These are phyloP conservation scores for Fallopia convolvulus DNA, from an alignment of 148 eudicot species.

Conservation along the genomic window DNA sequence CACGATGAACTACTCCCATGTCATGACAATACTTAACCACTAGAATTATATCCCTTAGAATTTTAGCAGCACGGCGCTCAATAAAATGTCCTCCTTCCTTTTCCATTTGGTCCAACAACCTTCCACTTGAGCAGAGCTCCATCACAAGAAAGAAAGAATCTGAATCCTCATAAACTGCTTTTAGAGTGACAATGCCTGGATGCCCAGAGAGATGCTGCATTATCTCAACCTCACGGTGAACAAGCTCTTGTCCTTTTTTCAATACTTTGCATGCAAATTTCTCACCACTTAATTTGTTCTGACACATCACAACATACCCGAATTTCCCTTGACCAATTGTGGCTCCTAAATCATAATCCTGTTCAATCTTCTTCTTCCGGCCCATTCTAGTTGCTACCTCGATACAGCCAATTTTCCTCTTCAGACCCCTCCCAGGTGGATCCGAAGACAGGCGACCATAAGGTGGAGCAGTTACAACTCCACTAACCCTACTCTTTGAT, in stretches of 20 bases:
- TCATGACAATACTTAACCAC: conserved; percentile 72
- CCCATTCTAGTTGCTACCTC: conserved; percentile 52
- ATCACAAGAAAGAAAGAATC: conserved; percentile 56
- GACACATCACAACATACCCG: conserved; percentile 42
- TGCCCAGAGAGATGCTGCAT: conserved; percentile 60
- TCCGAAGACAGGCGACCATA: conserved; percentile 36
- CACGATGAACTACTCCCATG: conserved; percentile 78
- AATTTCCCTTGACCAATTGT: conserved; percentile 47
- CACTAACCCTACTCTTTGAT: conserved; percentile 33
- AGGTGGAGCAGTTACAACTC: conserved; percentile 55
- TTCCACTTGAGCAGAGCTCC: conserved; percentile 70
- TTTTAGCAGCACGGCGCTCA: conserved; percentile 51
- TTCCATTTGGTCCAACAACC: conserved; percentile 65
- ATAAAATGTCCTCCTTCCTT: conserved; percentile 41
- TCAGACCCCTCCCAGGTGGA: conserved; percentile 43
- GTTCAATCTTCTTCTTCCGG: conserved; percentile 48
- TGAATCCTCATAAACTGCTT: conserved; percentile 64
- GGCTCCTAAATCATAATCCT: conserved; percentile 34
- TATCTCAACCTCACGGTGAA: conserved; percentile 52
- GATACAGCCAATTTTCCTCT: conserved; percentile 62
- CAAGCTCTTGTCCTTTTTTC: conserved; percentile 45
- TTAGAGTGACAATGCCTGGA: conserved; percentile 40
- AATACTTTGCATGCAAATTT: conserved; percentile 47
- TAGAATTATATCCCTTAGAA: conserved; percentile 48
- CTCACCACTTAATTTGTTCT: conserved; percentile 39